A percentile compares a stretch with the other conserved stretches of the same genome.
Evolutionary conservation across 2,329 filamentous ascomycete species (phyloP).

Genomic region (Colletotrichum paranaense): DNA sequence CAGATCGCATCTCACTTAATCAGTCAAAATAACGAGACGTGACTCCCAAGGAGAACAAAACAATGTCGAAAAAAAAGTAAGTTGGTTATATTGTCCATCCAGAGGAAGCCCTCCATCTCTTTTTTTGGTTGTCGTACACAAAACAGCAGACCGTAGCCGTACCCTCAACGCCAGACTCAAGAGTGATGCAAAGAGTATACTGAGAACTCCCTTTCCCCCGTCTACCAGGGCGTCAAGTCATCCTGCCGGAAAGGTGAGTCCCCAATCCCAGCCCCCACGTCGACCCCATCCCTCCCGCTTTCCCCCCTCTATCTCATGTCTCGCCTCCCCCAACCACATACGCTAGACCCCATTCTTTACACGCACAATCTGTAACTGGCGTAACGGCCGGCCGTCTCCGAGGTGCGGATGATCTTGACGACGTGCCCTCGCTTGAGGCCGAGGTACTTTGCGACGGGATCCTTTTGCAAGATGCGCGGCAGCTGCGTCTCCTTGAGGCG

Average conservation of each 20-base stretch:
- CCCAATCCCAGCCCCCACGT: not conserved
- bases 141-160: slow-evolving; percentile 35
- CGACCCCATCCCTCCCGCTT: not conserved
- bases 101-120: slow-evolving; percentile 13
- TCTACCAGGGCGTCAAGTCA: slow-evolving; percentile 4
- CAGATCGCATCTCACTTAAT: not conserved
- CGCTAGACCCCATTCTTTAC: slow-evolving; percentile 46
- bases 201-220: slow-evolving; percentile 13
- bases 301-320: not conserved
- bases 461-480: slow-evolving; percentile 88
- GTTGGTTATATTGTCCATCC: slow-evolving; percentile 28
- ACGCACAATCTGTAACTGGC: slow-evolving; percentile 88
- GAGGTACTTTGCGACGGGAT: slow-evolving; percentile 92
- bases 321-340: not conserved
- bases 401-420: slow-evolving; percentile 97
- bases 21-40: not conserved
- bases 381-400: slow-evolving; percentile 95
- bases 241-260: not conserved
- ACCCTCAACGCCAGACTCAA: slow-evolving; percentile 35
- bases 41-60: not conserved
- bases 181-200: slow-evolving; percentile 35
- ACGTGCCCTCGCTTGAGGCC: slow-evolving; percentile 92
- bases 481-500: slow-evolving; percentile 97
- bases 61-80: not conserved
- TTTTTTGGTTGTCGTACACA: slow-evolving; percentile 30